A percentile compares a stretch with the other conserved stretches of the same genome.
phyloP scores from a whole-genome alignment of 2,329 filamentous ascomycete genomes.

The Sphaerostilbella broomeana region DNA sequence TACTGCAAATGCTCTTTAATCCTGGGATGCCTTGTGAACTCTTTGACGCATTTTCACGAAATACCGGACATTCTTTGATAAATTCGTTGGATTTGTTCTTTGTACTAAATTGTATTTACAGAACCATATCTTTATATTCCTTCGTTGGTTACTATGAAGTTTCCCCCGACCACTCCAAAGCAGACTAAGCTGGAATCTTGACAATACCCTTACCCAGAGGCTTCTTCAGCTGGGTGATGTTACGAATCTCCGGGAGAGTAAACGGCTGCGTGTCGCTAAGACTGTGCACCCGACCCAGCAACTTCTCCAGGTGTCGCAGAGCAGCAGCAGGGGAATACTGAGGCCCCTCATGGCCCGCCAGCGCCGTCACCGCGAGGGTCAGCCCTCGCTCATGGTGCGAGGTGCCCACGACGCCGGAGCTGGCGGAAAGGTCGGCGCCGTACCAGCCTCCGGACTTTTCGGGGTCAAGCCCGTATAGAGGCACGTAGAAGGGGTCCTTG shows the following conservation, averaged over 20 bases:
- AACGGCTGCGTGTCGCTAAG: constrained; percentile 39
- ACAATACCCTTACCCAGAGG: constrained; percentile 20
- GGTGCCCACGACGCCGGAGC: constrained; percentile 61
- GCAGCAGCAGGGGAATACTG: constrained; percentile 63
- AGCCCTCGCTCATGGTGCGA: constrained; percentile 68
- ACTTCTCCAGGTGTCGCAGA: constrained; percentile 67
- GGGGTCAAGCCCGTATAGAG: constrained; percentile 25
- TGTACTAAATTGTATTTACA: too few relatives aligned
- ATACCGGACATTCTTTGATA: too few relatives aligned
- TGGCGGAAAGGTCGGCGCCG: constrained; percentile 42
- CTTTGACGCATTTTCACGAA: too few relatives aligned
- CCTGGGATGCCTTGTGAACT: too few relatives aligned
- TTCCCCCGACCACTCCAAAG: too few relatives aligned
- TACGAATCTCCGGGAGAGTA: constrained; percentile 17
- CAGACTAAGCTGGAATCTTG: constrained; percentile 17
- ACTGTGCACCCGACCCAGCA: constrained; percentile 62
- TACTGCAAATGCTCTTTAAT: too few relatives aligned
- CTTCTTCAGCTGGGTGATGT: constrained; percentile 15
- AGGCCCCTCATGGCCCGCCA: constrained; percentile 61
- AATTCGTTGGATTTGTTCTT: too few relatives aligned
- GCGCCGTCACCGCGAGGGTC: constrained; percentile 59
- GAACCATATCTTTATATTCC: too few relatives aligned
- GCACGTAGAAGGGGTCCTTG: constrained; percentile 59
- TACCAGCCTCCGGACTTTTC: constrained; percentile 35
- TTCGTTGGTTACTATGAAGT: too few relatives aligned